These are phyloP conservation scores for Microcyclospora pomicola DNA, from an alignment of 2,329 filamentous ascomycete species.

Conservation along the genomic window DNA sequence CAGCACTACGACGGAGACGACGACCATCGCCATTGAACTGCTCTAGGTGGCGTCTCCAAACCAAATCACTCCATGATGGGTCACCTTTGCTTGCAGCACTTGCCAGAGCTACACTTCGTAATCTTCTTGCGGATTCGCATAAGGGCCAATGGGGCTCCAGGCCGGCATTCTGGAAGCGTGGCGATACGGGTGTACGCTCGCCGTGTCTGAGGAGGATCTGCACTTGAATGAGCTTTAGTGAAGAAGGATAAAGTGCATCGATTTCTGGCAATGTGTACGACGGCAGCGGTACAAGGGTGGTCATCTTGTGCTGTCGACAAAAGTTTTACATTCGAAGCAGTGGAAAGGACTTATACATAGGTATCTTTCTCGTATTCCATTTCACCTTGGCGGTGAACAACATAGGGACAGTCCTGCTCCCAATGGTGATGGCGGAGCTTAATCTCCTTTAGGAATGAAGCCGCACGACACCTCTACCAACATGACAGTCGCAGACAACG, in stretches of 20 bases:
- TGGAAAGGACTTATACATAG: too few species aligned
- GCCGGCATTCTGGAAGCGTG: conserved; percentile 63
- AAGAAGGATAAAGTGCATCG: conserved; percentile 61
- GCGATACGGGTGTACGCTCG: conserved; percentile 68
- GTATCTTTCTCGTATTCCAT: too few species aligned
- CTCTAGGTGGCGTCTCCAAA: conserved; percentile 63
- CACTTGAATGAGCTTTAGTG: conserved; percentile 72
- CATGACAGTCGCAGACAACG: too few species aligned
- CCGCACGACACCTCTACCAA: too few species aligned
- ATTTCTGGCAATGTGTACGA: conserved; percentile 76
- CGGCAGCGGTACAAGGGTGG: conserved; percentile 56
- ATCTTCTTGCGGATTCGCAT: conserved; percentile 60
- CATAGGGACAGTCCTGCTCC: too few species aligned
- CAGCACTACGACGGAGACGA: too few species aligned
- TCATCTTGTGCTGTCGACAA: conserved; percentile 42
- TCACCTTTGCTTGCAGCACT: conserved; percentile 44
- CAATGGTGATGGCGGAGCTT: too few species aligned
- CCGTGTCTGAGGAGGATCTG: conserved; percentile 51
- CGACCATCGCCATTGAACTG: conserved; percentile 52
- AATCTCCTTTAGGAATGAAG: too few species aligned
- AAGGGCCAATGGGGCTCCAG: conserved; percentile 63
- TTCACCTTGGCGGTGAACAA: too few species aligned
- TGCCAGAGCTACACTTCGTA: conserved; percentile 48
- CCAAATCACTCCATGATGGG: conserved; percentile 22
- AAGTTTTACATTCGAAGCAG: too few species aligned